Base-by-base conservation (phyloP, 2,329 filamentous ascomycete genomes). In the Xylariaceae sp. region DNA sequence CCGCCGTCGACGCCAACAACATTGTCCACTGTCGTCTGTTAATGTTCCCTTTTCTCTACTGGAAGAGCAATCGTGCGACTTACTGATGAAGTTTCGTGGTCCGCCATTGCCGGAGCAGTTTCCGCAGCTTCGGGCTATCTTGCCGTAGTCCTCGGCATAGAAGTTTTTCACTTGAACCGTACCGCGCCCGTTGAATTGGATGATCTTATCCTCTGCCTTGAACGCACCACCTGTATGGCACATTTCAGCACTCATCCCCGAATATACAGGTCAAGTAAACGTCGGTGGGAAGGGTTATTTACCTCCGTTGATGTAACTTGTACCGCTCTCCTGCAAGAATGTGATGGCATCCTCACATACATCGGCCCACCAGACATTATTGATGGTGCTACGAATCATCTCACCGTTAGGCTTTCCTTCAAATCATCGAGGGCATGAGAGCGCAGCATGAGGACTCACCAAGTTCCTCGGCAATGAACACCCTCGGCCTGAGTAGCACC, bases 41-140 rank as follows among this genome's bases (percentile, higher is more conserved):
- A 57, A 53, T 35, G 48, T 51, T 56, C 47, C 48, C 35, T 2
- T 23, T 37, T 17, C 8, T 23, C 18, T 51, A 11, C 2, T 51
- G 2, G 44, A 10, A 34, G 39, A 35, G 30, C 11, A 6, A 6
- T 39, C 6, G 11, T 11, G 35, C 23, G 23, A 51, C 59, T 51
- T 30, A 61, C 59, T 72, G 59, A 78, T 71, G 56, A 79, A 73
- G 63, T 74, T 71, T 59, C 78, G 75, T n/a, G 73, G 65, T 41
- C 73, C 69, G 58, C 74, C 73, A 55, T 74, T 73, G 45, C 61
- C 71, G 9, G 69, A 71, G 72, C 78, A 81, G 72, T 80, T 81
- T 35, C 79, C 80, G 66, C 79, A 82, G 60, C 73, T 76, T 56
- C 80, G 77, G 59, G 77, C 77, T 11, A 82, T 69, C 65, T 81